A percentile compares a stretch with the other conserved stretches of the same genome.
Conservation (phyloP, 495 filamentous ascomycete species). For the Venustampulla echinocandica region DNA sequence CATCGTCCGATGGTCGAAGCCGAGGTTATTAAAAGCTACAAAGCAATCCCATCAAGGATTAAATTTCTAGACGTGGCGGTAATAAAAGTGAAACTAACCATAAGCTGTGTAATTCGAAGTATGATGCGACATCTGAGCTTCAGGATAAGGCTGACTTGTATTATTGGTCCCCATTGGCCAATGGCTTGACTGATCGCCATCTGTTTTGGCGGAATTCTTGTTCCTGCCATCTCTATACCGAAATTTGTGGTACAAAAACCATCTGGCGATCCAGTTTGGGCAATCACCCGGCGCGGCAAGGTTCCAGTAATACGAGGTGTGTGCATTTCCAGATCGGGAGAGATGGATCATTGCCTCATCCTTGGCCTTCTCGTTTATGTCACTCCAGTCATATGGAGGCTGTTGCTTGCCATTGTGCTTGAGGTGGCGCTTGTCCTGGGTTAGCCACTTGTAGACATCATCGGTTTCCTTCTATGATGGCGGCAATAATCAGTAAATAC, state of each 20-base stretch:
- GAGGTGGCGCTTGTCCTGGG: constrained; percentile 17
- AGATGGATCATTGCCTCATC: constrained; percentile 21
- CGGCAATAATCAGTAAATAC: constrained; percentile 7
- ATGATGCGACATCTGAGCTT: no score
- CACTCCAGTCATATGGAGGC: constrained; percentile 25
- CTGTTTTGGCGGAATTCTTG: constrained; percentile 8
- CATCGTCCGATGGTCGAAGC: no score
- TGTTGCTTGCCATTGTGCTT: constrained; percentile 21
- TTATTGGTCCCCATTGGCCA: no score
- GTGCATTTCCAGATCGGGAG: constrained; percentile 10
- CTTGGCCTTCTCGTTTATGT: constrained; percentile 21
- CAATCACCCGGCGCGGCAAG: constrained; percentile 26
- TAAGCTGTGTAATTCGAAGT: no score
- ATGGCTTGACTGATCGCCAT: no score
- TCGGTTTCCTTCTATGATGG: constrained; percentile 21
- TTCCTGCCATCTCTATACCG: constrained; percentile 49
- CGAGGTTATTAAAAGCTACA: no score
- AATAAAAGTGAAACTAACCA: no score
- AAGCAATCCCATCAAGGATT: no score
- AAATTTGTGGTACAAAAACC: constrained; percentile 52
- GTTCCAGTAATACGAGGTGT: constrained; percentile 21
- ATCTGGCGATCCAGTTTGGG: constrained; percentile 49
- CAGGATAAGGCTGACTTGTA: no score
- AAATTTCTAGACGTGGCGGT: no score
- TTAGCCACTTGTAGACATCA: constrained; percentile 22